A percentile compares a stretch with the other conserved stretches of the same genome.
phyloP scores from a whole-genome alignment of 1,284 basidiomycete species.

The Puccinia horiana region DNA sequence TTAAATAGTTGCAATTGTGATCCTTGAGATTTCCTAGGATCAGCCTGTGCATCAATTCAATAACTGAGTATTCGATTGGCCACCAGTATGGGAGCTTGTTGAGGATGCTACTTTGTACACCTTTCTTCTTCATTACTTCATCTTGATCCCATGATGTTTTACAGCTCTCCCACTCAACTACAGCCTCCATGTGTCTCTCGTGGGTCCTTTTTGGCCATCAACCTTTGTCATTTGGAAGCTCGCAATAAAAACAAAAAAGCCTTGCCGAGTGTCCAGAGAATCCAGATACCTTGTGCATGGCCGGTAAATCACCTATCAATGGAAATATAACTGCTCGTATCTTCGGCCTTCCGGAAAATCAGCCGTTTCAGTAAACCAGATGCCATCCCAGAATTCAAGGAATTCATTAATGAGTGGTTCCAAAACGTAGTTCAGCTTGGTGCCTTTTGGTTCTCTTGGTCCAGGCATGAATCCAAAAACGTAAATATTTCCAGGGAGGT shows the following conservation, averaged over 20 bases:
- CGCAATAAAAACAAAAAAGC: neutral
- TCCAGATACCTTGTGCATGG: neutral
- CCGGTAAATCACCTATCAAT: neutral
- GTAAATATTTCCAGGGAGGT: too few species aligned
- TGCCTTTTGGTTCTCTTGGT: too few species aligned
- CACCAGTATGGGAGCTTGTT: constrained; percentile 16
- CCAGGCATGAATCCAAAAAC: too few species aligned
- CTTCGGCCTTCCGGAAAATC: neutral
- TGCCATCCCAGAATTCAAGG: too few species aligned
- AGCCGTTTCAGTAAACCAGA: neutral
- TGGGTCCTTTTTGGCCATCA: neutral
- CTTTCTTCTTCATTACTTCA: neutral
- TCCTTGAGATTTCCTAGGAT: constrained; percentile 13
- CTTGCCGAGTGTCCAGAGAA: constrained; percentile 11
- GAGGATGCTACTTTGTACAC: constrained; percentile 10
- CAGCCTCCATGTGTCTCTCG: neutral
- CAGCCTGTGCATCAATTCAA: too few species aligned
- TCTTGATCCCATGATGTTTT: neutral
- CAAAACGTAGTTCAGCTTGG: too few species aligned
- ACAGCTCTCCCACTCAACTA: neutral
- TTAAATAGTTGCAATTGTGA: neutral
- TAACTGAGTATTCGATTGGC: too few species aligned
- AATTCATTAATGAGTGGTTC: too few species aligned
- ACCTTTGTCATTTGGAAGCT: neutral
- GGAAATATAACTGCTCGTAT: constrained; percentile 13